Conservation (phyloP, 139 green algal genomes). For the Picochlorum costavermella region DNA sequence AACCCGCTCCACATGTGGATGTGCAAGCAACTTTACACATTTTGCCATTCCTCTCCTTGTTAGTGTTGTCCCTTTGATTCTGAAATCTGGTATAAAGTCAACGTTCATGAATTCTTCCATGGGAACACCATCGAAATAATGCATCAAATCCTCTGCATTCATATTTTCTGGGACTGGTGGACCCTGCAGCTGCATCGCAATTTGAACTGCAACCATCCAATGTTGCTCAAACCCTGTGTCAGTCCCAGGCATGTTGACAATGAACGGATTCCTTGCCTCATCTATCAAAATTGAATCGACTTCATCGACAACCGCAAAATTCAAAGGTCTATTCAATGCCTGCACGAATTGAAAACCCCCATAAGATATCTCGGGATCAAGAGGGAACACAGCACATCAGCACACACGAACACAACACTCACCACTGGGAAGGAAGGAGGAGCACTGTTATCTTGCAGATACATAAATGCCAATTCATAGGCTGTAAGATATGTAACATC, state of each 20-base stretch:
- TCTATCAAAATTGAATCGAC: constrained; percentile 77
- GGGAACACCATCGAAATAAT: background rate
- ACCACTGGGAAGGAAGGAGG: constrained; percentile 7
- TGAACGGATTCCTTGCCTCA: constrained; percentile 55
- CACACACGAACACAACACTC: background rate
- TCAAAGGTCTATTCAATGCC: constrained; percentile 39
- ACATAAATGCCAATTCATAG: constrained; percentile 70
- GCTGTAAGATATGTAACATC: constrained; percentile 85
- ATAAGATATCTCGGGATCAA: background rate
- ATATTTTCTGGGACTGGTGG: constrained; percentile 4
- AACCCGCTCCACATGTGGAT: background rate
- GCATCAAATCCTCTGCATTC: background rate
- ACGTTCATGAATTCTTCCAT: constrained; percentile 4
- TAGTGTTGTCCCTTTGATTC: constrained; percentile 19
- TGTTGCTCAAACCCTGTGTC: constrained; percentile 2
- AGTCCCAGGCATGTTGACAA: constrained; percentile 28
- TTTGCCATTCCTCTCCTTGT: constrained; percentile 29
- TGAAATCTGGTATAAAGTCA: constrained; percentile 29
- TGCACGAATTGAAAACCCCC: constrained; percentile 11
- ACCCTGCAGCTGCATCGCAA: constrained; percentile 7
- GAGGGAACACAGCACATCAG: background rate
- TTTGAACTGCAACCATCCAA: constrained; percentile 29
- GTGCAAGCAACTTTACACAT: constrained; percentile 7
- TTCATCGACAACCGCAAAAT: constrained; percentile 82
- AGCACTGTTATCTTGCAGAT: constrained; percentile 76